These are phyloP conservation scores for Knoxia roxburghii DNA, from an alignment of 257 asterid genomes.

Conservation along the genomic window DNA sequence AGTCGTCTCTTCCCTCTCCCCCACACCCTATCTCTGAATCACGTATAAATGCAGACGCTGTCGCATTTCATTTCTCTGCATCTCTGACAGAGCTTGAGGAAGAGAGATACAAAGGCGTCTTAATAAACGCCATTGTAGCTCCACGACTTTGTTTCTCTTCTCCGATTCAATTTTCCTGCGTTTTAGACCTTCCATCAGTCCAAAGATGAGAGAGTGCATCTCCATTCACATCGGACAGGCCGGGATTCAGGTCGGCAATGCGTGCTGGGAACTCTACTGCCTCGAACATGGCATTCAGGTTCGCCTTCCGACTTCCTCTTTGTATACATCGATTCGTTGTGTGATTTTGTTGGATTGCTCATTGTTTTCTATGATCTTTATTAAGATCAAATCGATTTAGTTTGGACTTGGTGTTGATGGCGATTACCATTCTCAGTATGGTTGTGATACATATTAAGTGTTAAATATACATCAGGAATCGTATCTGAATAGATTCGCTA, in stretches of 20 bases:
- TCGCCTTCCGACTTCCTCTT: background rate
- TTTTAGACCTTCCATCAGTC: background rate
- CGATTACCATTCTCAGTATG: background rate
- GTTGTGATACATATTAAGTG: background rate
- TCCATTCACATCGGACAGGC: conserved; percentile 44
- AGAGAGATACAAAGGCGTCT: conserved; percentile 20
- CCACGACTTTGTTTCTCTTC: background rate
- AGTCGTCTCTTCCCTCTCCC: background rate
- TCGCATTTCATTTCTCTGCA: background rate
- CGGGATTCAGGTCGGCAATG: conserved; percentile 41
- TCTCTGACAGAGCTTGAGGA: background rate
- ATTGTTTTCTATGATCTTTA: background rate
- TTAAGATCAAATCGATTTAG: background rate
- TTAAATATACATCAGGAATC: background rate
- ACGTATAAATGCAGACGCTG: conserved; percentile 4
- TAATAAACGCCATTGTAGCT: conserved; percentile 20
- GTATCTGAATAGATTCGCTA: background rate
- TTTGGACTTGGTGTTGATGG: background rate
- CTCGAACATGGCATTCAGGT: conserved; percentile 37
- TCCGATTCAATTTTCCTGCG: background rate
- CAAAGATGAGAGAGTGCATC: conserved; percentile 38
- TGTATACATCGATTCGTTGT: background rate
- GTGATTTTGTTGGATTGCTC: background rate
- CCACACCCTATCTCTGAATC: background rate
- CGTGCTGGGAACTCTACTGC: conserved; percentile 42